Percentiles rank a stretch among this genome's conserved stretches.
Evolutionary conservation across 2,329 filamentous ascomycete species (phyloP).

Genomic region (Xylariaceae sp.): DNA sequence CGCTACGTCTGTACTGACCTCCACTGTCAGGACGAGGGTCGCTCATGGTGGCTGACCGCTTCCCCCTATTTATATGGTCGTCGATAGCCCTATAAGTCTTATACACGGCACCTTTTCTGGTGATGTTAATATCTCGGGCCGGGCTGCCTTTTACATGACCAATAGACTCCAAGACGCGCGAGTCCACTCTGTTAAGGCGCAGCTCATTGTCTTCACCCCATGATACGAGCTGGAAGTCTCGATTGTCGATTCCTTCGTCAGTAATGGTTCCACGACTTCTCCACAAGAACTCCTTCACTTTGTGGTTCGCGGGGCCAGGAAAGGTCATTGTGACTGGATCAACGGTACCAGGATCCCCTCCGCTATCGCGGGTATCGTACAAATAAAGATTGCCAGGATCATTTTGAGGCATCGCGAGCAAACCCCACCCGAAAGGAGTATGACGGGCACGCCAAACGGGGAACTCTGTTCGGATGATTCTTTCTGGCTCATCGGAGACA

Average conservation of each 20-base stretch:
- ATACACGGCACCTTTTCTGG: conserved; percentile 82
- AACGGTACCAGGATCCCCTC: conserved; percentile 46
- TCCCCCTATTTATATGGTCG: conserved; percentile 58
- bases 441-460: conserved; percentile 91
- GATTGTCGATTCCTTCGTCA: conserved; percentile 72
- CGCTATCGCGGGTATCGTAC: conserved; percentile 67
- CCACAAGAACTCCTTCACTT: conserved; percentile 93
- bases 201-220: conserved; percentile 89
- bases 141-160: conserved; percentile 72
- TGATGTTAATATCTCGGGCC: conserved; percentile 70
- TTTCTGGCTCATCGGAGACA: conserved; percentile 67
- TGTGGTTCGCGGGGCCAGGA: conserved; percentile 62
- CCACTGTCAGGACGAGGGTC: conserved; percentile 55
- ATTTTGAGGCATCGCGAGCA: conserved; percentile 90
- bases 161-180: conserved; percentile 65
- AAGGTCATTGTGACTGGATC: conserved; percentile 59
- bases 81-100: conserved; percentile 80
- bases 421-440: conserved; percentile 83
- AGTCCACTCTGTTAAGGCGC: conserved; percentile 73
- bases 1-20: conserved; percentile 47
- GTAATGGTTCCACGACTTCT: conserved; percentile 71
- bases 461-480: conserved; percentile 79
- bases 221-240: conserved; percentile 90
- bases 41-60: conserved; percentile 63
- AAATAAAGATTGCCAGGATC: conserved; percentile 83